Evolutionary conservation across 2,329 filamentous ascomycete species (phyloP).

Genomic region (Colletotrichum brevisporum): DNA sequence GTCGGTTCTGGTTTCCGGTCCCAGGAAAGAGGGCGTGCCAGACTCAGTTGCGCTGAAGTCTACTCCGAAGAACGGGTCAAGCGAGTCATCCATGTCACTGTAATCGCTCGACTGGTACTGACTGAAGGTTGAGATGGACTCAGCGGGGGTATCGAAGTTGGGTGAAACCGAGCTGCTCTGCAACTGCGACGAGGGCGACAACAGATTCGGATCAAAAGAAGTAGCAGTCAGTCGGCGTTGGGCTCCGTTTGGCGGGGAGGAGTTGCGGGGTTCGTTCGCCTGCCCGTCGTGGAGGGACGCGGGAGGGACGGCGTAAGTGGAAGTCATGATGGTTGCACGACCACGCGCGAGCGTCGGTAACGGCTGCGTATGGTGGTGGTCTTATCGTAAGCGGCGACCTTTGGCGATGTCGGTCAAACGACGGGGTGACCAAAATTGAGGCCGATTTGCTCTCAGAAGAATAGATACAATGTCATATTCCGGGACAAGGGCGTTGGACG

Average conservation of each 20-base stretch:
- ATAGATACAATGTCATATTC: slow-evolving; percentile 35
- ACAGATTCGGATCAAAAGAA: slow-evolving; percentile 54
- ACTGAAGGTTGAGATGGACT: slow-evolving; percentile 62
- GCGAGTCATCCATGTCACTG: slow-evolving; percentile 58
- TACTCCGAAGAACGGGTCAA: slow-evolving; percentile 66
- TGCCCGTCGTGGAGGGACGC: slow-evolving; percentile 56
- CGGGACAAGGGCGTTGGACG: slow-evolving; percentile 3
- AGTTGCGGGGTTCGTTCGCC: slow-evolving; percentile 50
- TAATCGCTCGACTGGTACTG: slow-evolving; percentile 66
- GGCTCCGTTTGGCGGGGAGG: slow-evolving; percentile 44
- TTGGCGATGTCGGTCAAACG: slow-evolving; percentile 10
- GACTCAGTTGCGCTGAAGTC: slow-evolving; percentile 61
- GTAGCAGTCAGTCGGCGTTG: slow-evolving; percentile 48
- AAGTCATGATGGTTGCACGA: slow-evolving; percentile 57
- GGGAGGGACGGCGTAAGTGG: slow-evolving; percentile 58
- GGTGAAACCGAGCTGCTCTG: slow-evolving; percentile 58
- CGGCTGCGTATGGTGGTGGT: not conserved
- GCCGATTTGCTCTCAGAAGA: slow-evolving; percentile 13
- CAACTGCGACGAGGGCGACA: slow-evolving; percentile 60
- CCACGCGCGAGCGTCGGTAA: not conserved
- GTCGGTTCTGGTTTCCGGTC: slow-evolving; percentile 42
- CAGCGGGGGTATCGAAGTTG: slow-evolving; percentile 58
- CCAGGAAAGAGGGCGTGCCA: slow-evolving; percentile 62
- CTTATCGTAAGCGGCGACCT: slow-evolving; percentile 1
- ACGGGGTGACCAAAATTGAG: slow-evolving; percentile 14